Conservation (phyloP, 208 protist species). For the Entamoeba moshkovskii region DNA sequence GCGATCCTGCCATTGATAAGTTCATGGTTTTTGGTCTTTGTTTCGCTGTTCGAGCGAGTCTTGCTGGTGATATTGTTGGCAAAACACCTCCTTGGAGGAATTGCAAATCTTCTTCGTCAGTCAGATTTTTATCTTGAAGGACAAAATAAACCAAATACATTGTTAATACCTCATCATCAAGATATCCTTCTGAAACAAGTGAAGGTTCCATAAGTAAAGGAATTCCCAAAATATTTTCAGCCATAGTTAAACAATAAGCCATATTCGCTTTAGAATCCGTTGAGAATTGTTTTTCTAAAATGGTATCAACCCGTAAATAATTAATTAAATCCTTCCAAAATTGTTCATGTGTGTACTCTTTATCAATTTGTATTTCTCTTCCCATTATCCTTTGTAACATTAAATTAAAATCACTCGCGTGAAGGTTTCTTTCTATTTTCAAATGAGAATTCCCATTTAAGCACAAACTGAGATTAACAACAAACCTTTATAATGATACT, state of each 20-base stretch:
- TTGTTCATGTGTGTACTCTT: neutral
- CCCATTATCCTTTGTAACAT: neutral
- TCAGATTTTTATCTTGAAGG: neutral
- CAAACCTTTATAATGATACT: neutral
- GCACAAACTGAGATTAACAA: too few relatives aligned
- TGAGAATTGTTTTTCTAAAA: neutral
- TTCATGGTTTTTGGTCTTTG: neutral
- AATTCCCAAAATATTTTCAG: neutral
- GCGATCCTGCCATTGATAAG: neutral
- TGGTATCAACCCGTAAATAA: neutral
- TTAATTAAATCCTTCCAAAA: neutral
- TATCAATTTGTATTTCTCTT: neutral
- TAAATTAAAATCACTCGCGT: neutral
- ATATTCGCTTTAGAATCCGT: neutral
- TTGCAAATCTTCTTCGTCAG: neutral
- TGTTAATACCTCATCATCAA: neutral
- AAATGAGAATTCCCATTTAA: too few relatives aligned
- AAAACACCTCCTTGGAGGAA: neutral
- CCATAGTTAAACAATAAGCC: neutral
- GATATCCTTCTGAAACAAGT: neutral
- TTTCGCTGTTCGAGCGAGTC: neutral
- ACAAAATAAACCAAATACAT: neutral
- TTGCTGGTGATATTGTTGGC: neutral
- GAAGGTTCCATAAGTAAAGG: neutral
- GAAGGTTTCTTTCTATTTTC: neutral